Base-by-base conservation (phyloP, 2,329 filamentous ascomycete genomes). In the Claviceps pazoutovae region DNA sequence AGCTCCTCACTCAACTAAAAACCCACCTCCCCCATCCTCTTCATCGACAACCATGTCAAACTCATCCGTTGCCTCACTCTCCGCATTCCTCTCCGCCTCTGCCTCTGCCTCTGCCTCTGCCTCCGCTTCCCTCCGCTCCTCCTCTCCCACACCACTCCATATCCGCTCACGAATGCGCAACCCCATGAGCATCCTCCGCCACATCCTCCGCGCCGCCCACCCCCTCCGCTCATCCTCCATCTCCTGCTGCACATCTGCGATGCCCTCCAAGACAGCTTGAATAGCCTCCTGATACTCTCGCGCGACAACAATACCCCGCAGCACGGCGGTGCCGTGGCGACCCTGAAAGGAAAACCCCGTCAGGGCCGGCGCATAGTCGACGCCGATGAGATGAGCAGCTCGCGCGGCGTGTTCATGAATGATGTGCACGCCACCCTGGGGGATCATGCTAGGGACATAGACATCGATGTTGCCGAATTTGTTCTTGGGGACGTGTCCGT, bases 381-480 rank as follows among this genome's bases (percentile, higher is more conserved):
- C 75, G 0, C 83, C 83, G 1, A 96, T 66, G 1, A 90, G 69
- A 52, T 78, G 80, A 0, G 89, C 88, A 1, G 91, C 91, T 49
- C 78, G 78, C 1, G 78, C 72, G 1, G 86, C 84, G 49, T 83
- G 61, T 46, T 76, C 69, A 53, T 74, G 68, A 5, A 66, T 60
- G 23, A 97, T 71, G 64, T 97, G 88, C 2, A 81, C 76, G 1
- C 87, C 90, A 0, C 93, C 91, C 42, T 70, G 68, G 0, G 93
- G 93, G 0, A 97, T 75, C 93, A 98, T 97, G 55, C 82, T 88
- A 0, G 88, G 83, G 11, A 95, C 89, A 64, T 91, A 97, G 41
- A 95, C 78, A 61, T 97, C 93, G 54, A 97, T 83, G 62, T 98
- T 98, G 11, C 89, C 89, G 65, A 88, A 98, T 17, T 84, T 83